Evolutionary conservation across 2,329 filamentous ascomycete species (phyloP).

Genomic region (Dryadomyces quercus-mongolicae): DNA sequence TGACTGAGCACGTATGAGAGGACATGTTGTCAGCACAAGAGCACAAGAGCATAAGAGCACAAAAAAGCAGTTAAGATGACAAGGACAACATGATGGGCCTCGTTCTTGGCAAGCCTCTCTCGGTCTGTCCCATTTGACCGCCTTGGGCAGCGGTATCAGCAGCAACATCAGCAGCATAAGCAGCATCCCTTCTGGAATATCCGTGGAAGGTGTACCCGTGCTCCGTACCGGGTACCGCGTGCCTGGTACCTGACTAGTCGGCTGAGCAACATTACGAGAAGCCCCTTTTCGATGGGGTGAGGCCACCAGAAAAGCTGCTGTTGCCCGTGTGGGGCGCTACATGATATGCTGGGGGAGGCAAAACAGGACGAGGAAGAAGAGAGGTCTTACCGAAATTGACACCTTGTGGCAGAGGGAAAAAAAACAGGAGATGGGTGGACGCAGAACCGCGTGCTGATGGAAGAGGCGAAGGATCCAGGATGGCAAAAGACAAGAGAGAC

Average conservation of each 20-base stretch:
- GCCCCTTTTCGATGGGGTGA: constrained; percentile 7
- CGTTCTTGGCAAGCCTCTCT: too few relatives aligned
- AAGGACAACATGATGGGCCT: too few relatives aligned
- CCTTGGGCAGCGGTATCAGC: neutral
- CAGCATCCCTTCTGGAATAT: neutral
- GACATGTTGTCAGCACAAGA: too few relatives aligned
- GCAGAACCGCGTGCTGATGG: constrained; percentile 2
- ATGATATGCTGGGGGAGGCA: neutral
- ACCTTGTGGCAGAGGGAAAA: too few relatives aligned
- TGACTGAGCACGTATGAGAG: too few relatives aligned
- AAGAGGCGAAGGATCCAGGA: neutral
- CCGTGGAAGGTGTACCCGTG: neutral
- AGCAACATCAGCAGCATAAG: neutral
- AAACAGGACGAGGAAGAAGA: neutral
- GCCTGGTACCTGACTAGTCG: neutral
- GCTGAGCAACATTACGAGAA: neutral
- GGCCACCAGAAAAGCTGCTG: constrained; percentile 7
- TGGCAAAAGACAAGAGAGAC: neutral
- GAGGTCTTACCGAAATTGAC: neutral
- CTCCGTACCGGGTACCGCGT: neutral
- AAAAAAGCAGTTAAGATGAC: too few relatives aligned
- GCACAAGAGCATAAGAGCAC: too few relatives aligned
- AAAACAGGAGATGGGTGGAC: neutral
- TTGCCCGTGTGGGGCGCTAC: neutral
- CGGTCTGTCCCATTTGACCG: too few relatives aligned